Base-by-base conservation (phyloP, 495 filamentous ascomycete species). In the Xylaria grammica region DNA sequence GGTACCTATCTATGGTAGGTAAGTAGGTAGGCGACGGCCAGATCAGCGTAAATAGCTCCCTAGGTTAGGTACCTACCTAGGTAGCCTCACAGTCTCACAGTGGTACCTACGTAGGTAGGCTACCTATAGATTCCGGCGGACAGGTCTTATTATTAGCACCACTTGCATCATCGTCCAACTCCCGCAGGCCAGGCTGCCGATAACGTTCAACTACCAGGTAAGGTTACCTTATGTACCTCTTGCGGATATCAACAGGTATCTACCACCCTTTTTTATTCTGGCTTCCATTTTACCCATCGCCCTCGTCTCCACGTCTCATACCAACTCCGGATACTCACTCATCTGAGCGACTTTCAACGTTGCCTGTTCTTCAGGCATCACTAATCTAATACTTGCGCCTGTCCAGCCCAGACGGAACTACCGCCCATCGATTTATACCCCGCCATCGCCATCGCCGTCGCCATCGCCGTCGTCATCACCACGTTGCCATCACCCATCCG, bases 131-230 rank as follows among this genome's bases (percentile, higher is more conserved):
- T 24, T 5, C 45, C 13, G 3, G 17, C 7, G 45, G 45, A 8
- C 45, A 24, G 45, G 3, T 3, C 15, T 2, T 9, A 24, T 44
- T 51, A 38, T 38, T 61, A 51, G 46, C 34, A 52, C 59, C 32
- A 38, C 59, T 62, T 62, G 49, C 60, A 62, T 62, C 60, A 62
- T 62, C 60, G 36, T 53, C 60, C 38, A 19, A 50, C 58, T 51
- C 40, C 46, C 22, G 45, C 58, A 34, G 46, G 13, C 15, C 56
- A n/a, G 40, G 6, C 54, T 30, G 20, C 56, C 56, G 42, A 48
- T 48, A 57, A 7, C 15, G 38, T 57, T 19, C 38, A 45, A n/a
- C 38, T 30, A 29, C 30, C 56, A 26, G 34, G 6, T n/a, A 45
- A 4, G 8, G 15, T 27, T 2, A 44, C 27, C 40, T 48, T 29